phyloP scores from a whole-genome alignment of 148 eudicot genomes.

The Vaccinium corymbosum region DNA sequence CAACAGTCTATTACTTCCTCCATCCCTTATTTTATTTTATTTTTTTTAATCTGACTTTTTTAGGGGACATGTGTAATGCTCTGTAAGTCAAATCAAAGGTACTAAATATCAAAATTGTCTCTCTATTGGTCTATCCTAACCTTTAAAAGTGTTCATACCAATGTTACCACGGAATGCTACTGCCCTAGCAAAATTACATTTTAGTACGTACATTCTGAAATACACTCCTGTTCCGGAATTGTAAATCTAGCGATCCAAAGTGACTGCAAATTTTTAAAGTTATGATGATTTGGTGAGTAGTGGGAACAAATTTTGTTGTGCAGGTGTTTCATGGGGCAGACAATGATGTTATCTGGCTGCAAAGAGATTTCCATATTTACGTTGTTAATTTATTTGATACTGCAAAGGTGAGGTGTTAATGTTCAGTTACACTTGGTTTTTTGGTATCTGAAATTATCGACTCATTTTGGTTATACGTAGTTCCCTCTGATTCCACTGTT shows the following conservation, averaged over 20 bases:
- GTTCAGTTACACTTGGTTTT: background rate
- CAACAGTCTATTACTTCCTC: background rate
- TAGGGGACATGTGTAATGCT: no score
- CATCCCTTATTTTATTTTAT: no score
- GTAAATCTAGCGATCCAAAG: no score
- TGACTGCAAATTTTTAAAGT: background rate
- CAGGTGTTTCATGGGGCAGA: slow-evolving; percentile 98
- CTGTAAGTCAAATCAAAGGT: no score
- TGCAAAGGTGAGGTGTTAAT: slow-evolving; percentile 62
- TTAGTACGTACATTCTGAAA: no score
- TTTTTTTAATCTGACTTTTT: no score
- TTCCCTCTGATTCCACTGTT: background rate
- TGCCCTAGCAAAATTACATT: no score
- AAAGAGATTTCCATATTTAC: slow-evolving; percentile 92
- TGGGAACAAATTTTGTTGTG: slow-evolving; percentile 9
- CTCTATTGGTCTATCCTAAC: no score
- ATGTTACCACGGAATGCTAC: no score
- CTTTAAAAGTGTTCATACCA: no score
- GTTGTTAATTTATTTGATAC: slow-evolving; percentile 92
- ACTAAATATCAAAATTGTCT: no score
- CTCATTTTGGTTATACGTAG: background rate
- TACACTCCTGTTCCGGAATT: no score
- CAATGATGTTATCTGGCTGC: slow-evolving; percentile 96
- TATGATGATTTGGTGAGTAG: background rate
- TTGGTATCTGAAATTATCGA: background rate